These are phyloP conservation scores for Kwoniella dendrophila DNA, from an alignment of 768 basidiomycete genomes.

Conservation along the genomic window DNA sequence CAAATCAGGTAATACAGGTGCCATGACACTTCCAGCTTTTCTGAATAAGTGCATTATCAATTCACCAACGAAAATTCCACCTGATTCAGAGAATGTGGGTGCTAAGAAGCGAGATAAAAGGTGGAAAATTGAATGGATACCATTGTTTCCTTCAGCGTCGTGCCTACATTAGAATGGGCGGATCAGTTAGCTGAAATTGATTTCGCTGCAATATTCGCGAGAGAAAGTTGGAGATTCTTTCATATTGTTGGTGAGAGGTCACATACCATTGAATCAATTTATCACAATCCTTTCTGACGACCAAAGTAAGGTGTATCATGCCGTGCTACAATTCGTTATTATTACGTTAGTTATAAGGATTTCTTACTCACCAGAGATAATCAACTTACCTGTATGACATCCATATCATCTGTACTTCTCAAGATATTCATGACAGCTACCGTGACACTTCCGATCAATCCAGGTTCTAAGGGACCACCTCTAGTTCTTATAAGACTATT, in stretches of 20 bases:
- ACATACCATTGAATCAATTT: conserved; percentile 75
- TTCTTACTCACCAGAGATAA: no score
- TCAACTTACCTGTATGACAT: conserved; percentile 60
- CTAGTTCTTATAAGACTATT: conserved; percentile 72
- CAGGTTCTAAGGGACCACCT: conserved; percentile 68
- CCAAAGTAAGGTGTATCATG: conserved; percentile 73
- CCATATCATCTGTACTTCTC: conserved; percentile 75
- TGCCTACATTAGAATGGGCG: conserved; percentile 44
- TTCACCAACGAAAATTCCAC: conserved; percentile 90
- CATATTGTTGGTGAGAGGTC: background rate
- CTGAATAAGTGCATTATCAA: conserved; percentile 90
- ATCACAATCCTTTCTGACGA: conserved; percentile 82
- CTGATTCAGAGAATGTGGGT: conserved; percentile 79
- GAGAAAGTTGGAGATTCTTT: background rate
- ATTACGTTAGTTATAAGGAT: background rate
- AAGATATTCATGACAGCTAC: conserved; percentile 74
- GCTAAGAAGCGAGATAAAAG: conserved; percentile 77
- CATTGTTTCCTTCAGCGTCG: conserved; percentile 68
- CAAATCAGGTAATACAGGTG: conserved; percentile 83
- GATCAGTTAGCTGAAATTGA: background rate
- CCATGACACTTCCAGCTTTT: conserved; percentile 74
- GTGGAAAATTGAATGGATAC: conserved; percentile 72
- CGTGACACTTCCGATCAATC: conserved; percentile 75
- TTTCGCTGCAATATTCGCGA: background rate
- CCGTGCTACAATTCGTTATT: conserved; percentile 65